Conservation (phyloP, 164 flowering plant genomes). For the Umbellularia californica region DNA sequence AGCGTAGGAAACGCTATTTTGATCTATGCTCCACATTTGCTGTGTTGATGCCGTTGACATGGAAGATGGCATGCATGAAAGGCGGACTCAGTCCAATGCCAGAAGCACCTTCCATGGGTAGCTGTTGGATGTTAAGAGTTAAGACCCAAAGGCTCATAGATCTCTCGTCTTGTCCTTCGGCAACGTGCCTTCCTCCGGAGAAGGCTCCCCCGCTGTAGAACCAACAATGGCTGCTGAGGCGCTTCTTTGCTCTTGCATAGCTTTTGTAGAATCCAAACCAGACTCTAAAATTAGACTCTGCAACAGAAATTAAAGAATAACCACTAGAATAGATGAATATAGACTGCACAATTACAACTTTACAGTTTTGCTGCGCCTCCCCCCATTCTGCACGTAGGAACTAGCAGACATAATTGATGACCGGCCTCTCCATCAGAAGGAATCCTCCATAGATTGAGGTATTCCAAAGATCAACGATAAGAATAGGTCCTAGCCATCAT, state of each 20-base stretch:
- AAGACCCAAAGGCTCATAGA: constrained; percentile 51
- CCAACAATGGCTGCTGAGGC: constrained; percentile 57
- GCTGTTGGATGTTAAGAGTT: constrained; percentile 49
- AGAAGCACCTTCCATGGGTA: constrained; percentile 41
- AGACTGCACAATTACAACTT: too few species aligned
- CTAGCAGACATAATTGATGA: neutral
- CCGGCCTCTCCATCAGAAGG: neutral
- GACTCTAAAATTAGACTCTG: neutral
- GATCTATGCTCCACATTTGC: constrained; percentile 45
- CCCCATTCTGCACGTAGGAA: too few species aligned
- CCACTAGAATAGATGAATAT: too few species aligned
- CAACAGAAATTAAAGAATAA: neutral
- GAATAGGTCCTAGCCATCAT: neutral
- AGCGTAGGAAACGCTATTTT: too few species aligned
- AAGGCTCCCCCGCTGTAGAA: constrained; percentile 75
- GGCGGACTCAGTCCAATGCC: constrained; percentile 30
- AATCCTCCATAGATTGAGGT: neutral
- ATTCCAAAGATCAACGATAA: neutral
- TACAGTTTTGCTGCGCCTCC: too few species aligned
- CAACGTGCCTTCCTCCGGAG: constrained; percentile 41
- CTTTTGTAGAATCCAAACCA: too few species aligned
- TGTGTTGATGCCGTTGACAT: constrained; percentile 30
- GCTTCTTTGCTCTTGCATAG: constrained; percentile 75
- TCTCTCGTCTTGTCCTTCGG: constrained; percentile 47
- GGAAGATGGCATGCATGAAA: constrained; percentile 32